Evolutionary conservation across 768 basidiomycete genomes (phyloP).

Genomic region (Serendipita indica): DNA sequence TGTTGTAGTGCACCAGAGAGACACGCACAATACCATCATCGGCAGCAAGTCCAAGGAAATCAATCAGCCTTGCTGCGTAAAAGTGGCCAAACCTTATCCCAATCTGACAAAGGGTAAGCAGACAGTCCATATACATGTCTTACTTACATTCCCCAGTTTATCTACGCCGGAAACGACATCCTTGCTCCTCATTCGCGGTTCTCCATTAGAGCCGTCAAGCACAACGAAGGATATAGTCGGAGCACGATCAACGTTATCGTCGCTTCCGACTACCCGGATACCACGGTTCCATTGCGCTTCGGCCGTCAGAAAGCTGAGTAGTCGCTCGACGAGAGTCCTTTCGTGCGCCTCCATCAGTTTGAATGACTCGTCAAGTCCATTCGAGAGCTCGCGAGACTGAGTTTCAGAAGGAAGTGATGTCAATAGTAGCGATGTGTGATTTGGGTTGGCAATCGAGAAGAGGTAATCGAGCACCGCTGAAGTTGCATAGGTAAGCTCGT

Average conservation of each 20-base stretch:
- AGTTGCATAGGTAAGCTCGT: conserved; percentile 49
- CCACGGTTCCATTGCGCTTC: conserved; percentile 38
- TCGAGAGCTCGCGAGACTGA: conserved; percentile 9
- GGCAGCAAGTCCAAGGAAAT: conserved; percentile 37
- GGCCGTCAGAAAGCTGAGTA: conserved; percentile 42
- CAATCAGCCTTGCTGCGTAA: conserved; percentile 53
- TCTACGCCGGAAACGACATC: conserved; percentile 55
- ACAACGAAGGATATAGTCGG: conserved; percentile 66
- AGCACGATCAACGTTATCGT: conserved; percentile 29
- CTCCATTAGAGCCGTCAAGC: conserved; percentile 25
- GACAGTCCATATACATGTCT: background rate
- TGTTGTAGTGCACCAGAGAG: conserved; percentile 69
- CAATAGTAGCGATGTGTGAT: background rate
- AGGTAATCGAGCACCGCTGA: conserved; percentile 52
- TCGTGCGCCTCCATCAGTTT: conserved; percentile 48
- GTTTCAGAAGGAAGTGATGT: conserved; percentile 17
- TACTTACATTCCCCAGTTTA: conserved; percentile 42
- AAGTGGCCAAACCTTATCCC: conserved; percentile 70
- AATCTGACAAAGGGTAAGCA: conserved; percentile 29
- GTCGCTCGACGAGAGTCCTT: conserved; percentile 35
- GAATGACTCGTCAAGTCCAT: conserved; percentile 34
- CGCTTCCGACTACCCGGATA: conserved; percentile 53
- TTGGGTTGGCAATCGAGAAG: conserved; percentile 35
- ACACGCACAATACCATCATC: conserved; percentile 59
- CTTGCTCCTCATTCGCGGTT: conserved; percentile 39